Conservation (phyloP, 495 filamentous ascomycete species). For the Xylaria cubensis region DNA sequence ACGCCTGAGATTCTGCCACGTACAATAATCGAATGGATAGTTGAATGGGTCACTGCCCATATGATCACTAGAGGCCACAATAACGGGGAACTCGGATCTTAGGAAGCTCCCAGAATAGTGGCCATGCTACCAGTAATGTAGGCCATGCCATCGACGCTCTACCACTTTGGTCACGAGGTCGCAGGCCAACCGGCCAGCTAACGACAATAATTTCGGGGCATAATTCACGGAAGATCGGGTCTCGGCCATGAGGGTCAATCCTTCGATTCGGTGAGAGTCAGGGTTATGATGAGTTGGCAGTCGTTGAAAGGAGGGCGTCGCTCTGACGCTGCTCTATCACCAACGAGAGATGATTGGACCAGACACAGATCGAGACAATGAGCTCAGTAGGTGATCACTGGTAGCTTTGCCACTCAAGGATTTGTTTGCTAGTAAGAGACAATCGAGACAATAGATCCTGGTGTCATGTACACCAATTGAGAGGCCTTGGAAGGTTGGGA, state of each 20-base stretch:
- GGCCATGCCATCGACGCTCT: slow-evolving; percentile 11
- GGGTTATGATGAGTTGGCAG: slow-evolving; percentile 24
- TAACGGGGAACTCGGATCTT: neutral
- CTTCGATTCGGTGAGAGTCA: slow-evolving; percentile 24
- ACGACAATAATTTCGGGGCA: neutral
- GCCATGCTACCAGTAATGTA: neutral
- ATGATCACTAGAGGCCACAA: neutral
- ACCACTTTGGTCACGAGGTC: neutral
- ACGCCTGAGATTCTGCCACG: neutral
- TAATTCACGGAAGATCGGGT: slow-evolving; percentile 3
- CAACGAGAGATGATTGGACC: neutral
- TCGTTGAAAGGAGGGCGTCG: slow-evolving; percentile 9
- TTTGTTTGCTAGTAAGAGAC: neutral
- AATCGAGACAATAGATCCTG: neutral
- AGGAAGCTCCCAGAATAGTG: neutral
- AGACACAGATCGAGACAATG: neutral
- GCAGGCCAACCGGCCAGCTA: slow-evolving; percentile 21
- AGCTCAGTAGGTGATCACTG: neutral
- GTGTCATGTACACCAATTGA: neutral
- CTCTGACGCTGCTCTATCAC: slow-evolving; percentile 4
- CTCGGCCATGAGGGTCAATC: neutral
- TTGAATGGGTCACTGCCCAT: neutral
- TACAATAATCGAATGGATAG: neutral
- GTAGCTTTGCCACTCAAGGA: neutral
- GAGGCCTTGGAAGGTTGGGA: slow-evolving; percentile 8